Base-by-base conservation (phyloP, 768 basidiomycete species). In the Gloeostereum incarnatum region DNA sequence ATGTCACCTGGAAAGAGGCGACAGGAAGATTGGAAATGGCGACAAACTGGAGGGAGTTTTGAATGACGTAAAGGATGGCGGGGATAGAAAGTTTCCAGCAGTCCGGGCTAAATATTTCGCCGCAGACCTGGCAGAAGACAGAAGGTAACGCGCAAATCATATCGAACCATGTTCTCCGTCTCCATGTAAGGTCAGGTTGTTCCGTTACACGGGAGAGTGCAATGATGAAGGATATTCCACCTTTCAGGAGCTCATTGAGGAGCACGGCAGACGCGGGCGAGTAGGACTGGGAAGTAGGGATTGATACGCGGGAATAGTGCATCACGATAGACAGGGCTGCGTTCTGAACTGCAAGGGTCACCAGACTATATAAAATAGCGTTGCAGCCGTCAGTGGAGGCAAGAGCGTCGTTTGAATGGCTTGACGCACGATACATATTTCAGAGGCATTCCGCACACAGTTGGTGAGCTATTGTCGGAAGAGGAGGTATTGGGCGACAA, bases 51-150 rank as follows among this genome's bases (percentile, higher is more conserved):
- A 99, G 77, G 26, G 88, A 86, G 58, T 97, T 97, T 60, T 98
- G 90, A n/a, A 94, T 73, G 46, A 92, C 81, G 52, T 96, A 97
- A 47, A 97, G 81, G 44, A 96, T 70, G 14, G 94, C 93, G 1
- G 94, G 94, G 46, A 99, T 93, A 22, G 91, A 91, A 20, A 98
- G 78, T 56, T 98, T 98, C 91, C 93, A 97, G 61, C 90, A 93
- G 55, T 98, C 94, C 1, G 73, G 68, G 44, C 85, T 87, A 58
- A 94, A 85, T n/a, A 94, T 64, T 39, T 89, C 83, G 35, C 62
- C 60, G 40, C 76, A 75, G 10, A 91, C 61, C 41, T 69, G 69
- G 49, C 63, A 62, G 49, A 77, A 73, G 6, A 70, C 66, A 2
- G 63, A 44, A 2, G 57, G 61, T 30, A 67, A 48, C 6, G 60